Evolutionary conservation across 352 stramenopile species (phyloP).

Genomic region (Pythium insidiosum): DNA sequence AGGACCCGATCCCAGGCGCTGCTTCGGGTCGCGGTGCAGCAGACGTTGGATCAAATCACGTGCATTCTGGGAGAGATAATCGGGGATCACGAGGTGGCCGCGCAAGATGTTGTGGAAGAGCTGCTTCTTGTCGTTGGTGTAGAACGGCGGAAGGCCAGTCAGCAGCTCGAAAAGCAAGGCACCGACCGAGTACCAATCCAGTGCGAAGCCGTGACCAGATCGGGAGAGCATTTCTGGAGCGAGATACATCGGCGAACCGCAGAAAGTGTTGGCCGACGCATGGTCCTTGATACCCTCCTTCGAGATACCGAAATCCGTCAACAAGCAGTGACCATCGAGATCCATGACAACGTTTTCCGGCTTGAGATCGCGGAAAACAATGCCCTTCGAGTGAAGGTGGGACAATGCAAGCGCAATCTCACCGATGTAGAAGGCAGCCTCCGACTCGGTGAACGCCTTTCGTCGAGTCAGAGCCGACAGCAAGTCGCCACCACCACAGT

Average conservation of each 20-base stretch:
- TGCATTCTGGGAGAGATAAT: constrained; percentile 69
- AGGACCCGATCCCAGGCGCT: constrained; percentile 65
- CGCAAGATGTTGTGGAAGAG: constrained; percentile 88
- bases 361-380: constrained; percentile 84
- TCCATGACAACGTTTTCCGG: constrained; percentile 86
- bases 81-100: constrained; percentile 70
- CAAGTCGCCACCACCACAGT: constrained; percentile 73
- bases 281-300: constrained; percentile 85
- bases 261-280: constrained; percentile 82
- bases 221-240: constrained; percentile 78
- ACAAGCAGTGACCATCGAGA: constrained; percentile 66
- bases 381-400: constrained; percentile 82
- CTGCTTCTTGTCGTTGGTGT: constrained; percentile 86
- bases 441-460: constrained; percentile 72
- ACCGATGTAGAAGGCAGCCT: constrained; percentile 81
- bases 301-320: constrained; percentile 84
- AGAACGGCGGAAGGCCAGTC: constrained; percentile 80
- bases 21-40: constrained; percentile 72
- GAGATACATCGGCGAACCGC: constrained; percentile 81
- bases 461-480: constrained; percentile 67
- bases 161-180: constrained; percentile 74
- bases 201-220: constrained; percentile 68
- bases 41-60: constrained; percentile 75
- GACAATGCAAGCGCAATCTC: constrained; percentile 76
- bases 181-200: constrained; percentile 84